phyloP scores from a whole-genome alignment of 2,329 filamentous ascomycete species.

The Botrytis paeoniae region DNA sequence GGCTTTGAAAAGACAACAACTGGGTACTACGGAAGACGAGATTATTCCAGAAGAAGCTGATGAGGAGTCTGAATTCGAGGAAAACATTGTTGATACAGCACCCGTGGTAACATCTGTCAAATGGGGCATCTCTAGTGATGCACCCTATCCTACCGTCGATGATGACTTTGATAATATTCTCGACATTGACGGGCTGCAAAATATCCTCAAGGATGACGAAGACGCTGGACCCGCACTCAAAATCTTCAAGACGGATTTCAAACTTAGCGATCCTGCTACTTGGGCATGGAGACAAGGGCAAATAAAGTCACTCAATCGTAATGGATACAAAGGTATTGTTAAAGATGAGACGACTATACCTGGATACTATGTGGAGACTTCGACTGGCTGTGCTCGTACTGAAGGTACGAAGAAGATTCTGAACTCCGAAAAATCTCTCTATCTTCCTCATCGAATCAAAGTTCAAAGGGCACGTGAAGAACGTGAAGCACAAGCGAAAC shows the following conservation, averaged over 20 bases:
- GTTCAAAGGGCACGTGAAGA: conserved; percentile 89
- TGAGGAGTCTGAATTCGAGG: conserved; percentile 35
- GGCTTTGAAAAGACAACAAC: conserved; percentile 55
- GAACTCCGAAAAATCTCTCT: conserved; percentile 97
- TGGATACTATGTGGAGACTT: conserved; percentile 79
- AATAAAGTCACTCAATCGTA: conserved; percentile 65
- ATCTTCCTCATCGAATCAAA: conserved; percentile 94
- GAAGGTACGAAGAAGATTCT: conserved; percentile 94
- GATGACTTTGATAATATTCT: conserved; percentile 62
- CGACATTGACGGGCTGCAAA: conserved; percentile 69
- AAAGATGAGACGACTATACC: conserved; percentile 47
- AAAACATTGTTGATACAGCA: conserved; percentile 40
- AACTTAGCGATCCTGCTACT: conserved; percentile 55
- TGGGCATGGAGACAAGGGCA: conserved; percentile 73
- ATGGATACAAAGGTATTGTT: conserved; percentile 48
- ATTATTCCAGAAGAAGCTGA: conserved; percentile 39
- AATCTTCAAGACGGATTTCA: conserved; percentile 46
- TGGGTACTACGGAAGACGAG: conserved; percentile 44
- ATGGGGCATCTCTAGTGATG: conserved; percentile 56
- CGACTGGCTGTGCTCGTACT: conserved; percentile 81
- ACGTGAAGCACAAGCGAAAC: conserved; percentile 72
- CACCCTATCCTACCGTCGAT: conserved; percentile 61
- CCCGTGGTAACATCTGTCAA: conserved; percentile 47
- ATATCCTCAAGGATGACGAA: conserved; percentile 66
- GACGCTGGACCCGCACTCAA: conserved; percentile 56